Evolutionary conservation across 2,329 filamentous ascomycete species (phyloP), one percentile per base, ranked within the genome.

Genomic region (Akanthomyces dipterigenus): DNA sequence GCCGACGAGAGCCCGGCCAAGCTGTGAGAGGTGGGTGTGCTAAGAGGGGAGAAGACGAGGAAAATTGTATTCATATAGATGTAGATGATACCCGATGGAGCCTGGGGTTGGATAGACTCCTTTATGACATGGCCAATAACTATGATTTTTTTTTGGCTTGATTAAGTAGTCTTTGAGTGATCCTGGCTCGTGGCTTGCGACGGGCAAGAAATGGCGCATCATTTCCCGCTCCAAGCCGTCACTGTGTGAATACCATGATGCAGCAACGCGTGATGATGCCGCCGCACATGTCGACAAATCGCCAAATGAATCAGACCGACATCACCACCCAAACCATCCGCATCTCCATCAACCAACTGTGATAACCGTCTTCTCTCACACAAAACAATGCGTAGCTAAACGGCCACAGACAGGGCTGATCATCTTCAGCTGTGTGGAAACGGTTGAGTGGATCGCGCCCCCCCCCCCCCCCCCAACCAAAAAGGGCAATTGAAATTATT

Each of bases 1-100:
- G 67, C 65, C 22, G 67, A 68, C 14, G 70, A 71, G 63, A 69
- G 63, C 46, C 69, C 70, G 31, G 68, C 68, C 12, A 71, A 71
- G 68, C 57, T 71, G 62, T 71, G 64, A 65, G 57, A 46, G 1
- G 5, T 43, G 5, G 14, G 24, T 22, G n/a, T n/a, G n/a, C n/a
- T n/a, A n/a, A n/a, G n/a, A 26, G 18, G 28, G n/a, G 26, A 16
- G 38, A 60, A 28, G 11, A 34, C 2, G 31, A 36, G 34, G 28
- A 28, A 20, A 22, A 43, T 34, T 28, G 28, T 38, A 36, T 36
- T n/a, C n/a, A 56, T 28, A 48, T 26, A 57, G 28, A 57, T 20
- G 24, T 26, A 57, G 28, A 57, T 20, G 24, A 36, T 36, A 56
- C 42, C 42, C 42, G 16, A 36, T 45, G 3, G 40, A 36, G 42